These are phyloP conservation scores for Leccinum pachyderme DNA, from an alignment of 1,284 basidiomycete genomes.

Conservation along the genomic window DNA sequence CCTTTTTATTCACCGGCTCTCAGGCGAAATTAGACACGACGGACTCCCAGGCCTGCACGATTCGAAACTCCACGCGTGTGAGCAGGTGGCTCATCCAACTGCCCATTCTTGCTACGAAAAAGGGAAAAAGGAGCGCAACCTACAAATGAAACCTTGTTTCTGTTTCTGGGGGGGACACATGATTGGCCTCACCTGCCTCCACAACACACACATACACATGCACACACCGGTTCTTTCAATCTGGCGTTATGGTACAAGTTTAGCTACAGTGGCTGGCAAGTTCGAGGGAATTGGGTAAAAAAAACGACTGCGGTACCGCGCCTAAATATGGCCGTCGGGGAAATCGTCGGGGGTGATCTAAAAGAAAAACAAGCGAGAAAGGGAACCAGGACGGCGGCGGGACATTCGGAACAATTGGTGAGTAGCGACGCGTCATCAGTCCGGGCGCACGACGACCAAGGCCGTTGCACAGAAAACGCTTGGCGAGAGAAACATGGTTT, in stretches of 20 bases:
- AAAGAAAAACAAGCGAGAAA: slow-evolving; percentile 2
- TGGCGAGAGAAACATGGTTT: neutral
- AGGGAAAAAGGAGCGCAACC: slow-evolving; percentile 1
- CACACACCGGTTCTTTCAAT: neutral
- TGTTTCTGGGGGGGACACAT: slow-evolving; percentile 9
- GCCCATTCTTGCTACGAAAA: slow-evolving; percentile 1
- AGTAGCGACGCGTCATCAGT: neutral
- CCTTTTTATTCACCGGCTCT: slow-evolving; percentile 5
- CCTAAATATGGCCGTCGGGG: slow-evolving; percentile 8
- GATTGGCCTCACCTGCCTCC: neutral
- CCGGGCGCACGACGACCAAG: neutral
- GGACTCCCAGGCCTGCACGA: slow-evolving; percentile 23
- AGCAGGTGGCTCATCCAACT: slow-evolving; percentile 12
- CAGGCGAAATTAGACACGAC: slow-evolving; percentile 16
- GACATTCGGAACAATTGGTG: neutral
- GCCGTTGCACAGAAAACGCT: neutral
- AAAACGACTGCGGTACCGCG: slow-evolving; percentile 12
- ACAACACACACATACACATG: neutral
- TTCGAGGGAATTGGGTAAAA: neutral
- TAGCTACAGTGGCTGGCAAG: neutral
- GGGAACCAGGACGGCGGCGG: neutral
- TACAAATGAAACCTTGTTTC: slow-evolving; percentile 20
- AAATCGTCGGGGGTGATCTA: neutral
- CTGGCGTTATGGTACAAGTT: slow-evolving; percentile 9
- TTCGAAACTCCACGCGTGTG: slow-evolving; percentile 19